These are phyloP conservation scores for Crotalaria pallida DNA, from an alignment of 306 rosid genomes.

Conservation along the genomic window DNA sequence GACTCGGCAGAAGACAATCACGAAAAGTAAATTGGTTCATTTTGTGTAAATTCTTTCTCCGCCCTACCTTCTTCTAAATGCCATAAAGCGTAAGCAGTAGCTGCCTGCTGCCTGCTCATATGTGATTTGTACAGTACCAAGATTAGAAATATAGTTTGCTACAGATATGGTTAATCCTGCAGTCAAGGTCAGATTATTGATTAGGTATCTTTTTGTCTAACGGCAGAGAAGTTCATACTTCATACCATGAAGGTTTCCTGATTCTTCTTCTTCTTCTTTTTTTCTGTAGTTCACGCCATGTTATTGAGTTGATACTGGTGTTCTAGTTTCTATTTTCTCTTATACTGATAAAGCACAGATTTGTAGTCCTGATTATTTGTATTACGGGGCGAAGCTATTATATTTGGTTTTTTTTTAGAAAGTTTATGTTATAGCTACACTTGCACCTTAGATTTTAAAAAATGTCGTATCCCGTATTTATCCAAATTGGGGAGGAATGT, in stretches of 20 bases:
- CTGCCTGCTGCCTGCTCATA: slow-evolving; percentile 16
- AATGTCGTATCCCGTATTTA: too few species aligned
- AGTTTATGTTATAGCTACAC: too few species aligned
- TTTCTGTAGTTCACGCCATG: neutral
- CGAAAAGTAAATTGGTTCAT: slow-evolving; percentile 45
- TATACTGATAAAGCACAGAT: neutral
- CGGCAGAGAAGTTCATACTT: slow-evolving; percentile 6
- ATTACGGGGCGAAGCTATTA: too few species aligned
- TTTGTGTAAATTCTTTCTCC: slow-evolving; percentile 65
- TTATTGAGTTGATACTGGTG: neutral
- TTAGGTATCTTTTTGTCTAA: slow-evolving; percentile 1
- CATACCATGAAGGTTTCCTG: neutral
- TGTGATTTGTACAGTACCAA: slow-evolving; percentile 49
- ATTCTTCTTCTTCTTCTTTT: neutral
- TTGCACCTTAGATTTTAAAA: too few species aligned
- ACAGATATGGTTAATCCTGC: slow-evolving; percentile 27
- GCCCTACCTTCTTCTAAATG: slow-evolving; percentile 28
- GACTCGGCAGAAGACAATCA: slow-evolving; percentile 46
- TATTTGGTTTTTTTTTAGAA: too few species aligned
- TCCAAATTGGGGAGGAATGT: too few species aligned
- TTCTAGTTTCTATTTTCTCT: neutral
- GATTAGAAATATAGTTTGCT: slow-evolving; percentile 32
- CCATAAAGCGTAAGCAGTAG: slow-evolving; percentile 21
- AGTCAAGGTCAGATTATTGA: slow-evolving; percentile 4
- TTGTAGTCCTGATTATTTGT: neutral